Evolutionary conservation across 805 yeast species (phyloP), one percentile per base, ranked within the genome.

Genomic region (Candida chauliodis): DNA sequence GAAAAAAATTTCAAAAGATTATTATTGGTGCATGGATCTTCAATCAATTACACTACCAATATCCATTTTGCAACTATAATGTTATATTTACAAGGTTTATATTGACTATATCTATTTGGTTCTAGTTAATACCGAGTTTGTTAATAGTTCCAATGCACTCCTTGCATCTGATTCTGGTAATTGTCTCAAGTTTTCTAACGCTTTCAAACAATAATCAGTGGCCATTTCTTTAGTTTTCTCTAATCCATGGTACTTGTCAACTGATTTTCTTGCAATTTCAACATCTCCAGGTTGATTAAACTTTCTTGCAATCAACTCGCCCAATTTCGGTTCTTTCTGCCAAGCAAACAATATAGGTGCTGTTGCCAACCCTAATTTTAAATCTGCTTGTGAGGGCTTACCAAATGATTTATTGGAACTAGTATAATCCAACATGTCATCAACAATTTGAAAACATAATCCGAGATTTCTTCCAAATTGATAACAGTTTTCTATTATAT

Each of bases 301-400:
- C 59, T 91, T 88, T 43, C 98, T 76, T 17, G 78, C 79, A 50
- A 93, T 89, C 52, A 91, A 61, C 25, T 78, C 80, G 2, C 97
- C 98, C 34, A 93, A 70, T 41, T 81, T 84, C 0, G 96, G 95
- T 51, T 78, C 79, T 52, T 83, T 78, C 52, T 77, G 80, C 99
- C 99, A 93, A 1, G 99, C 98, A 61, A 75, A 93, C 38, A 93
- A 66, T 2, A 91, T 89, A 1, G 99, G 99, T 0, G 97, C 98
- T 0, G 99, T 93, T 1, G 98, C 98, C 50, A 93, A 73, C 0
- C 99, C 99, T 30, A 93, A 70, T 58, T 90, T 79, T 50, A 93
- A 72, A 63, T 93, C 99, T 3, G 96, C 97, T 50, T 93, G 95
- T 7, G 95, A 82, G 2, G 99, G 98, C 60, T 93, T 93, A 25